Evolutionary conservation across 1,139 yeast genomes (phyloP), one percentile per base, ranked within the genome.

Genomic region (Scheffersomyces titani): DNA sequence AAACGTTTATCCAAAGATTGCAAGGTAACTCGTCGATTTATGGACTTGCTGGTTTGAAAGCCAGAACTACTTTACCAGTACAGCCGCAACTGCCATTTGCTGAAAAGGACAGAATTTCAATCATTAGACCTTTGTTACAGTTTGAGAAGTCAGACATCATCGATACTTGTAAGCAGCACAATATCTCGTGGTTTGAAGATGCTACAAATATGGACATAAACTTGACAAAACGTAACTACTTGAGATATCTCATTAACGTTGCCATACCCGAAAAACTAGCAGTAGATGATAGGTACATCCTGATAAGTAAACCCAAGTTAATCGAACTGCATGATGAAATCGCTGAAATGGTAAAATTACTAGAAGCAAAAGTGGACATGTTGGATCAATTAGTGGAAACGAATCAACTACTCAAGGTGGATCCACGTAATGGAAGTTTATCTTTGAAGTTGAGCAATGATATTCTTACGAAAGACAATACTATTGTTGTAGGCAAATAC

Each of bases 171-270:
- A 49, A 54, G 5, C 54, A 55, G 0, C 67, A 78, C 44, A 57
- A 63, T 0, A 64, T 89, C 1, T 54, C 58, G 0, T 90, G 94
- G 93, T 84, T 86, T 56, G 92, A 89, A 63, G 97, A 90, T 66
- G 65, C 73, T 1, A 86, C 94, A 0, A 90, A 90, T 63, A 63
- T 65, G 5, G 89, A 89, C 61, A 67, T 77, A 0, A 59, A 63
- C 3, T 73, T 88, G 53, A 89, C 94, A 0, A 66, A 72, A 49
- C 73, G 96, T 44, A 90, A 90, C 63, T 70, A 69, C 40, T 68
- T 78, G 9, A 70, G 89, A 46, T 57, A 71, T 44, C 60, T 73
- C 49, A 63, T 78, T n/a, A 66, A 67, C 40, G 66, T 68, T 11
- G 68, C 65, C 40, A 68, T 74, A 6, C 79, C 80, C 0, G 21